A percentile compares a stretch with the other conserved stretches of the same genome.
phyloP scores from a whole-genome alignment of 164 flowering plant species.

The Sedum album region DNA sequence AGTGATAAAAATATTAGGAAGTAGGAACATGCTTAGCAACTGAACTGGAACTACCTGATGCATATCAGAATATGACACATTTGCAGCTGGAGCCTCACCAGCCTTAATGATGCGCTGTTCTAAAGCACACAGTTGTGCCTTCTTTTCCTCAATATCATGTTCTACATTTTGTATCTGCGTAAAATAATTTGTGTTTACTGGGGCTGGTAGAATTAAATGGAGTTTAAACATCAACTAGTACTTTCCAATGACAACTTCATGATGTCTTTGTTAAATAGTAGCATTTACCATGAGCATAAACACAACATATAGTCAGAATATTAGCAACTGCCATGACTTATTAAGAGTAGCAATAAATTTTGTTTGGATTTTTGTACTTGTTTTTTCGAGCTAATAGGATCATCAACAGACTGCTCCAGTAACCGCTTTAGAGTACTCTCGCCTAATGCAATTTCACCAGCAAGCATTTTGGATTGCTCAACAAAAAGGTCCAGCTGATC shows the following conservation, averaged over 20 bases:
- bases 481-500: conserved; percentile 92
- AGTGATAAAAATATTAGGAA: too few species aligned
- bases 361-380: too few species aligned
- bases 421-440: conserved; percentile 91
- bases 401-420: conserved; percentile 80
- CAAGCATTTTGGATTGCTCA: conserved; percentile 98
- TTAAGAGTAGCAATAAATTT: conserved; percentile 6
- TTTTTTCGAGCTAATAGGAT: conserved; percentile 59
- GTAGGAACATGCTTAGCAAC: too few species aligned
- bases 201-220: not conserved
- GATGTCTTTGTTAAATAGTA: not conserved
- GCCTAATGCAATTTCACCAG: conserved; percentile 95
- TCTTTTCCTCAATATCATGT: conserved; percentile 77
- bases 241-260: not conserved
- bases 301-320: not conserved
- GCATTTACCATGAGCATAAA: not conserved
- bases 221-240: not conserved
- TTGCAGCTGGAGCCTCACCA: conserved; percentile 81
- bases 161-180: conserved; percentile 82
- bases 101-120: conserved; percentile 74
- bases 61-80: conserved; percentile 84
- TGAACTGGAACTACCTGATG: conserved; percentile 65
- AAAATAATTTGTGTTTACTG: not conserved
- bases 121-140: conserved; percentile 66
- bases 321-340: not conserved